phyloP scores from a whole-genome alignment of 2,329 filamentous ascomycete species.

The Stachybotrys elegans region DNA sequence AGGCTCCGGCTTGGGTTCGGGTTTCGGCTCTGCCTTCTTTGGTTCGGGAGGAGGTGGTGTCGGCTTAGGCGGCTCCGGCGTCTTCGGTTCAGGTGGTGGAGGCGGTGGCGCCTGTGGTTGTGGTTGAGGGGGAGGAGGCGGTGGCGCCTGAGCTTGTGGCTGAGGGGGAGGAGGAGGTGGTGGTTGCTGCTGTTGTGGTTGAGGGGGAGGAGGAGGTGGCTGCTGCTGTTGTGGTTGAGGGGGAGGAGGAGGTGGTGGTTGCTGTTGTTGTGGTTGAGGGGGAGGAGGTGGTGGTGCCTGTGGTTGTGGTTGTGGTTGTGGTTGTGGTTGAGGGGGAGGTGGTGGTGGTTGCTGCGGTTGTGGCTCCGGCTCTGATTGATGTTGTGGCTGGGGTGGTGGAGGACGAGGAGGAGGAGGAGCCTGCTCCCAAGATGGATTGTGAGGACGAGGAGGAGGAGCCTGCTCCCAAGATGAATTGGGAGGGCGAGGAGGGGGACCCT shows the following conservation, averaged over 20 bases:
- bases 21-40: constrained; percentile 12
- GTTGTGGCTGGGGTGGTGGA: constrained; percentile 16
- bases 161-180: background rate
- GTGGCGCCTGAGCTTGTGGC: constrained; percentile 17
- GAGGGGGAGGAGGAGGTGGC: constrained; percentile 14
- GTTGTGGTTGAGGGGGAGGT: constrained; percentile 24
- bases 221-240: constrained; percentile 16
- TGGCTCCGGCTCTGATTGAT: constrained; percentile 12
- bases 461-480: constrained; percentile 18
- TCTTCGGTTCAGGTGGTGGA: constrained; percentile 21
- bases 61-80: constrained; percentile 34
- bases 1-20: constrained; percentile 15
- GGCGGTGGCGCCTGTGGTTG: constrained; percentile 22
- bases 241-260: constrained; percentile 33
- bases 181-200: background rate
- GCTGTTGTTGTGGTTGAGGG: constrained; percentile 25
- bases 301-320: constrained; percentile 27
- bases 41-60: constrained; percentile 19
- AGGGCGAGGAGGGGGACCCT: background rate
- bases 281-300: constrained; percentile 18
- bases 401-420: constrained; percentile 32
- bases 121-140: constrained; percentile 28
- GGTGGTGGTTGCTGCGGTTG: background rate
- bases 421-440: constrained; percentile 26
- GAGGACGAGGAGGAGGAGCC: constrained; percentile 17